Evolutionary conservation across 805 yeast genomes (phyloP), one percentile per base, ranked within the genome.

Genomic region (Vanderwaltozyma verrucispora): DNA sequence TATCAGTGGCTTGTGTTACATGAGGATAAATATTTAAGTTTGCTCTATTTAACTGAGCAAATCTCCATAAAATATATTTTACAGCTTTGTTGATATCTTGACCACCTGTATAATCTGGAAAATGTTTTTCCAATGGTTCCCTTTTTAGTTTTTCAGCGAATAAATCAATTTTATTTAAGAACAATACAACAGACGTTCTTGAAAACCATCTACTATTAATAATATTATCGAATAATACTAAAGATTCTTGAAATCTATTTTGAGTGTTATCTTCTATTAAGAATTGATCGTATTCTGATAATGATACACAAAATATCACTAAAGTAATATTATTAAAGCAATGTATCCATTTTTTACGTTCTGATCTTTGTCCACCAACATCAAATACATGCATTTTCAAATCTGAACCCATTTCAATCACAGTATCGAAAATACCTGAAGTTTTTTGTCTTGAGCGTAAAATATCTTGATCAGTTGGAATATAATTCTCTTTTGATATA

Each of bases 291-390:
- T 88, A 88, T 56, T 88, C 96, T 2, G 89, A 78, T 37, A 88
- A 62, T 0, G 96, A 87, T 17, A 87, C 95, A 59, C 96, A 87
- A 56, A 87, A 88, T 42, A 88, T 84, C 35, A 88, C 80, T 33
- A 83, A 68, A 0, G 95, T 82, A 25, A 88, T 96, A 49, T 87
- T 86, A 59, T 87, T 95, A 51, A 92, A 92, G 54, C 95, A 85
- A 61, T 92, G 94, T 44, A 92, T 87, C 98, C 98, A 92, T 60
- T 92, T 89, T 53, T 83, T 84, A 37, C 98, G 77, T 64, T 92
- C 98, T 3, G 94, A 77, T 50, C 98, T 69, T 61, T 92, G 98
- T 2, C 96, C 96, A 45, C 96, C 96, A 33, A 88, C 96, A 59
- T 88, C 96, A 53, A 67, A 77, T 49, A 80, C 67, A 49, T 77